phyloP scores from a whole-genome alignment of 331 rosid genomes.

The Phaseolus coccineus region DNA sequence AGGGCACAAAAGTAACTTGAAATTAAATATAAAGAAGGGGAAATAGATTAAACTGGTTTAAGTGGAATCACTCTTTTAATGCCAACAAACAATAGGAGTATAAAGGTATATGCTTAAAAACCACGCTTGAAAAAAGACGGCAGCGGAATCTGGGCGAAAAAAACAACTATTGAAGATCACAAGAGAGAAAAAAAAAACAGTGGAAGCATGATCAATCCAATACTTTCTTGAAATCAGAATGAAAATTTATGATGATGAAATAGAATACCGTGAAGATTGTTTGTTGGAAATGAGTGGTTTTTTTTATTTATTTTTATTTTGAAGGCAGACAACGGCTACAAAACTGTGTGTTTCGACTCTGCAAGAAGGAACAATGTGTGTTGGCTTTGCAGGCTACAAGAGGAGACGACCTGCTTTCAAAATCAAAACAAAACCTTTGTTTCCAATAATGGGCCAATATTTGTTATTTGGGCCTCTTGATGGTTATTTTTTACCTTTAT shows the following conservation, averaged over 20 bases:
- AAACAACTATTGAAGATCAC: background rate
- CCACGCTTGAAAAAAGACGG: constrained; percentile 29
- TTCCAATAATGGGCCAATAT: background rate
- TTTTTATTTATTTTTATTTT: background rate
- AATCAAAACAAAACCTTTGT: background rate
- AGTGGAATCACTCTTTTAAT: constrained; percentile 20
- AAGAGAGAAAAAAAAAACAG: background rate
- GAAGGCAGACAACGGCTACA: constrained; percentile 47
- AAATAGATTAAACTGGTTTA: background rate
- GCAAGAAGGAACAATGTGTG: background rate
- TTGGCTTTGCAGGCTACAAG: background rate
- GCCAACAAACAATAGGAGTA: constrained; percentile 27
- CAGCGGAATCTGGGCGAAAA: constrained; percentile 20
- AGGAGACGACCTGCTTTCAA: background rate
- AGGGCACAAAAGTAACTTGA: constrained; percentile 4
- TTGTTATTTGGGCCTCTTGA: background rate
- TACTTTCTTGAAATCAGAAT: background rate
- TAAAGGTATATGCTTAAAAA: constrained; percentile 35
- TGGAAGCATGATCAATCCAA: constrained; percentile 7
- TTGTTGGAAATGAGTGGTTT: background rate
- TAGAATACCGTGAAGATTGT: constrained; percentile 23
- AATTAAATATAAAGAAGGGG: background rate
- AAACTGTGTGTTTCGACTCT: background rate
- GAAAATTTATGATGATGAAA: background rate
- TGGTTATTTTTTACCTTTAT: too few species aligned